Evolutionary conservation across 176 grass and related monocot species (phyloP).

Genomic region (Echinochloa phyllopogon): DNA sequence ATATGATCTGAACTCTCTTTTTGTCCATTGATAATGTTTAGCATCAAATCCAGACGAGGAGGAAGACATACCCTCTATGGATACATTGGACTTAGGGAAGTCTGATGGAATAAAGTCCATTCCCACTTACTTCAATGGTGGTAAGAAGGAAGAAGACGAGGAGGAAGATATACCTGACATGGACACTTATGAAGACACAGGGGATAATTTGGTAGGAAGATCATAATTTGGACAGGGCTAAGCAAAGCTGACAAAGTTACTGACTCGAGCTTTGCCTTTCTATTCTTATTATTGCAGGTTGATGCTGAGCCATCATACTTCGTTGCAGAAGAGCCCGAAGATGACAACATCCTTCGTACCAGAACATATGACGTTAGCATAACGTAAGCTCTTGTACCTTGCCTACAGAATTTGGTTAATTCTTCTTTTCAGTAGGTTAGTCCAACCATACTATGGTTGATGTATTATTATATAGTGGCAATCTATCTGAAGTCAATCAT

Average conservation of each 20-base stretch:
- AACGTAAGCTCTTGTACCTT: slow-evolving; percentile 67
- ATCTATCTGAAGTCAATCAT: neutral
- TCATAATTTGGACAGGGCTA: slow-evolving; percentile 12
- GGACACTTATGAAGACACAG: slow-evolving; percentile 67
- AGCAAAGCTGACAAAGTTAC: slow-evolving; percentile 29
- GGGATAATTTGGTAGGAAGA: slow-evolving; percentile 65
- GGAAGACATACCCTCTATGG: slow-evolving; percentile 91
- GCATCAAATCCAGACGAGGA: slow-evolving; percentile 67
- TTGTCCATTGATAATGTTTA: slow-evolving; percentile 33
- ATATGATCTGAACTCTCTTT: slow-evolving; percentile 25
- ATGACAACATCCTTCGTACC: slow-evolving; percentile 95
- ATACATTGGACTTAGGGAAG: slow-evolving; percentile 76
- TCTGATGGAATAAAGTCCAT: slow-evolving; percentile 72
- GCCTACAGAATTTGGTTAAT: slow-evolving; percentile 12
- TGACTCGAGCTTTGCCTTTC: slow-evolving; percentile 33
- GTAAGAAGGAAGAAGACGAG: slow-evolving; percentile 76
- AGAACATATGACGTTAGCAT: slow-evolving; percentile 98
- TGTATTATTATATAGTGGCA: neutral
- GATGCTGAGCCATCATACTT: slow-evolving; percentile 72
- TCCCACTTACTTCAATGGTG: slow-evolving; percentile 64
- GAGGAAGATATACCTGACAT: slow-evolving; percentile 99
- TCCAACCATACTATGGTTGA: neutral
- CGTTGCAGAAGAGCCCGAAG: slow-evolving; percentile 81
- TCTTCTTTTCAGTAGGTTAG: slow-evolving; percentile 11
- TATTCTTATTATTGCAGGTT: slow-evolving; percentile 58